Percentiles rank a stretch among this genome's conserved stretches.
phyloP scores from a whole-genome alignment of 306 rosid species.

The Dryas drummondii region DNA sequence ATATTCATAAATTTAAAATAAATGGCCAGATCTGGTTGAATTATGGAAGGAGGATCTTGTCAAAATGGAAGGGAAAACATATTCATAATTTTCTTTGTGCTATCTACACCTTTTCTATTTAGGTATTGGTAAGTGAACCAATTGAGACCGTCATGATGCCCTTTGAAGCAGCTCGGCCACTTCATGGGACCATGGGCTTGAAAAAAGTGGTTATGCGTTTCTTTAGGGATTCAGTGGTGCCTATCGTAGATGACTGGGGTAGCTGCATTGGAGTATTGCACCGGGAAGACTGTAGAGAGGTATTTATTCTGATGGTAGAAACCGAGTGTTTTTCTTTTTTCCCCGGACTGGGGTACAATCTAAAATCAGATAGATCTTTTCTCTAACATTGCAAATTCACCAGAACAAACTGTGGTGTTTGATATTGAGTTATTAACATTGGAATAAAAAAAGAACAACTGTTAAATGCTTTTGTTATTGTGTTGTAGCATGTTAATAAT shows the following conservation, averaged over 20 bases:
- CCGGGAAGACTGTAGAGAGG: slow-evolving; percentile 76
- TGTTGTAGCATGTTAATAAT: background rate
- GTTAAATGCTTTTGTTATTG: background rate
- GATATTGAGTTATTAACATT: no score
- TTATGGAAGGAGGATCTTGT: background rate
- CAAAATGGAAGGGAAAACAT: background rate
- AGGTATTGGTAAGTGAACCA: slow-evolving; percentile 61
- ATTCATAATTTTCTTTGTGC: slow-evolving; percentile 5
- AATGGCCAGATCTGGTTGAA: background rate
- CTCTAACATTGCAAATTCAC: background rate
- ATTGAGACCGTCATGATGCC: slow-evolving; percentile 68
- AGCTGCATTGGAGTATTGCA: slow-evolving; percentile 72
- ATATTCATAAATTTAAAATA: no score
- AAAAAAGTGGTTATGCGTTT: slow-evolving; percentile 65
- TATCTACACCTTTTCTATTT: slow-evolving; percentile 18
- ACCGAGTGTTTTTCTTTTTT: background rate
- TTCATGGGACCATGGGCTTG: slow-evolving; percentile 46
- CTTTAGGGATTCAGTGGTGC: slow-evolving; percentile 52
- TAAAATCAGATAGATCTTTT: background rate
- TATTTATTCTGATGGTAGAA: slow-evolving; percentile 17
- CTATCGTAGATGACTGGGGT: slow-evolving; percentile 77
- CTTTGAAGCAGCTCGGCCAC: slow-evolving; percentile 60
- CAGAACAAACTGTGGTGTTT: background rate
- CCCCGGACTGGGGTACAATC: background rate
- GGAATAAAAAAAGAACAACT: no score